Evolutionary conservation across 208 protist genomes (phyloP).

Genomic region (Leishmania martiniquensis): DNA sequence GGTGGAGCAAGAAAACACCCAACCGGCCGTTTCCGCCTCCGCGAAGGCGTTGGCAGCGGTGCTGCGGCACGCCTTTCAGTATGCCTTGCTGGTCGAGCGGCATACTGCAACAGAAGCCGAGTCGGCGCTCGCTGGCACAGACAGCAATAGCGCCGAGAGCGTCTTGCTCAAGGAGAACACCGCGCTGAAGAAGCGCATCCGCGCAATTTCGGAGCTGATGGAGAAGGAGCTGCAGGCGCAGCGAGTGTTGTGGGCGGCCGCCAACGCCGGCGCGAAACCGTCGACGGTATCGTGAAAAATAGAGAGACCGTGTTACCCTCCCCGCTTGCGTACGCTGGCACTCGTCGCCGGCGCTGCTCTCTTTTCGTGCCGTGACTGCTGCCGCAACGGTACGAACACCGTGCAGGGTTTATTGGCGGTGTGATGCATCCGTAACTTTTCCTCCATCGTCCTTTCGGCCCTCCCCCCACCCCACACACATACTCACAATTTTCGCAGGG

Average conservation of each 20-base stretch:
- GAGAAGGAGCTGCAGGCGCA: conserved; percentile 52
- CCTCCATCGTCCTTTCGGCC: not conserved
- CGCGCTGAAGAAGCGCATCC: conserved; percentile 53
- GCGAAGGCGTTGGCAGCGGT: conserved; percentile 17
- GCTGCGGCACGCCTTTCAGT: conserved; percentile 15
- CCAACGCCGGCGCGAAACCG: not conserved
- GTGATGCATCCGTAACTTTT: not conserved
- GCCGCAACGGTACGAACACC: not conserved
- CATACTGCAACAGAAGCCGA: not conserved
- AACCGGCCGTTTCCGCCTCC: not conserved
- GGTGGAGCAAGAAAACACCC: not conserved
- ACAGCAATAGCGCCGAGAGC: not conserved
- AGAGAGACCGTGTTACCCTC: not conserved
- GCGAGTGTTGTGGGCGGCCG: conserved; percentile 23
- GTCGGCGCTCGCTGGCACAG: not conserved
- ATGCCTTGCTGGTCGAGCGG: conserved; percentile 17
- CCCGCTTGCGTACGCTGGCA: not conserved
- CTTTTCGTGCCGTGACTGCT: too few relatives aligned
- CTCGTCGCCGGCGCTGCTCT: not conserved
- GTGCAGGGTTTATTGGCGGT: not conserved
- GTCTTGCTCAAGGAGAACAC: conserved; percentile 49
- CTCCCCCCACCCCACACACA: too few relatives aligned
- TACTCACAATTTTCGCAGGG: too few relatives aligned
- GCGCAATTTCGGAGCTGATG: conserved; percentile 54
- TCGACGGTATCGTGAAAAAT: not conserved